phyloP scores from a whole-genome alignment of 371 early-diverging fungal species.

The Massospora cicadina region DNA sequence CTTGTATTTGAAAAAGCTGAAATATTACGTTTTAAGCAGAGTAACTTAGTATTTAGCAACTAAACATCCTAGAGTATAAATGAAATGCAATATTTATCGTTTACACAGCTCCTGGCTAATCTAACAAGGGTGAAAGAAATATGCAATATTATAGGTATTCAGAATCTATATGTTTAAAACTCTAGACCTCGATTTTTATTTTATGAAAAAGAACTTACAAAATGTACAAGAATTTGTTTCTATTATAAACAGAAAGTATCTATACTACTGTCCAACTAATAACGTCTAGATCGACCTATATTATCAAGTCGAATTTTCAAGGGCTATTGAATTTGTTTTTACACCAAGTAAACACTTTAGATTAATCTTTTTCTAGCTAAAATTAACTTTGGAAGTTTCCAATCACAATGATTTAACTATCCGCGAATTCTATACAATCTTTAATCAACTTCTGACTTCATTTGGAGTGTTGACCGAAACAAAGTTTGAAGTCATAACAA shows the following conservation, averaged over 20 bases:
- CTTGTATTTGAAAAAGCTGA: not conserved
- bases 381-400: not conserved
- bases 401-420: not conserved
- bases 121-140: not conserved
- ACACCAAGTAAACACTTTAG: not conserved
- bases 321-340: not conserved
- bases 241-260: not conserved
- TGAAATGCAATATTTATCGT: not conserved
- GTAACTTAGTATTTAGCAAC: too few species aligned
- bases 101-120: not conserved
- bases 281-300: not conserved
- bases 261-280: not conserved
- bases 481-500: not conserved
- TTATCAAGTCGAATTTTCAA: not conserved
- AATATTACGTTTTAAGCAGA: not conserved
- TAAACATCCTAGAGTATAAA: not conserved
- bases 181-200: not conserved
- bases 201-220: not conserved
- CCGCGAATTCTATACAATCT: not conserved
- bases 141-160: not conserved
- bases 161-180: not conserved
- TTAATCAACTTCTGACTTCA: not conserved
- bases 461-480: not conserved
- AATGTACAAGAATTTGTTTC: not conserved
- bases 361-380: not conserved